Percentiles rank a stretch among this genome's conserved stretches.
These are phyloP conservation scores for Phytophthora lateralis DNA, from an alignment of 352 stramenopile species.

Conservation along the genomic window DNA sequence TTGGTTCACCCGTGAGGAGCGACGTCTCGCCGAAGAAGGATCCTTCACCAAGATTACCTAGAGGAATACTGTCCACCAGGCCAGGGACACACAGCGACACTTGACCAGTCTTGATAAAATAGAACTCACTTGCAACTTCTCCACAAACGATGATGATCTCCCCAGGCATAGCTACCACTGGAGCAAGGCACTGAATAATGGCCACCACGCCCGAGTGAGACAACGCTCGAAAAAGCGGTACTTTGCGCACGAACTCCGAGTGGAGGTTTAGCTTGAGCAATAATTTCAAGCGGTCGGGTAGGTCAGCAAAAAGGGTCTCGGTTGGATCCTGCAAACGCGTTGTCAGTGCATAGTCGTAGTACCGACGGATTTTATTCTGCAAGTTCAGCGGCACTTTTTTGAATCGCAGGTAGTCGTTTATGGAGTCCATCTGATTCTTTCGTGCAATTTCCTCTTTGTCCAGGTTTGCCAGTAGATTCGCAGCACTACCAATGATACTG, in stretches of 20 bases:
- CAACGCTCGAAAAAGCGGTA: conserved; percentile 70
- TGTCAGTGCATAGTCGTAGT: conserved; percentile 79
- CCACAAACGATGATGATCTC: conserved; percentile 71
- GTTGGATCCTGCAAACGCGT: conserved; percentile 60
- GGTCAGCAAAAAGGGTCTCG: conserved; percentile 68
- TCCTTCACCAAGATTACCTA: conserved; percentile 73
- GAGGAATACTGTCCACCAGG: conserved; percentile 39
- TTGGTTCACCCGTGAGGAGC: conserved; percentile 59
- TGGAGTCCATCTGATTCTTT: conserved; percentile 80
- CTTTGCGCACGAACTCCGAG: conserved; percentile 73
- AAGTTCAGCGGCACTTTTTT: conserved; percentile 71
- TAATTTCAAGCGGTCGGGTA: conserved; percentile 73
- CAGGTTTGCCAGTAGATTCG: conserved; percentile 76
- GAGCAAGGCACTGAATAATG: conserved; percentile 72
- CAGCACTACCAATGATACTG: conserved; percentile 79
- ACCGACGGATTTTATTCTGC: conserved; percentile 77
- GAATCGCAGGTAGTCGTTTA: conserved; percentile 85
- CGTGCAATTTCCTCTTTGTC: conserved; percentile 76
- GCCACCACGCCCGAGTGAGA: conserved; percentile 74
- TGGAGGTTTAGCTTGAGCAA: conserved; percentile 71
- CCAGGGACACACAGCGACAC: conserved; percentile 59
- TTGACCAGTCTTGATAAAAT: conserved; percentile 75
- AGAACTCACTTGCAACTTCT: conserved; percentile 70
- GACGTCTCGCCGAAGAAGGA: conserved; percentile 80
- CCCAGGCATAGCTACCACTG: conserved; percentile 66